Conservation (phyloP, 2,329 filamentous ascomycete genomes). For the Pseudogymnoascus destructans region DNA sequence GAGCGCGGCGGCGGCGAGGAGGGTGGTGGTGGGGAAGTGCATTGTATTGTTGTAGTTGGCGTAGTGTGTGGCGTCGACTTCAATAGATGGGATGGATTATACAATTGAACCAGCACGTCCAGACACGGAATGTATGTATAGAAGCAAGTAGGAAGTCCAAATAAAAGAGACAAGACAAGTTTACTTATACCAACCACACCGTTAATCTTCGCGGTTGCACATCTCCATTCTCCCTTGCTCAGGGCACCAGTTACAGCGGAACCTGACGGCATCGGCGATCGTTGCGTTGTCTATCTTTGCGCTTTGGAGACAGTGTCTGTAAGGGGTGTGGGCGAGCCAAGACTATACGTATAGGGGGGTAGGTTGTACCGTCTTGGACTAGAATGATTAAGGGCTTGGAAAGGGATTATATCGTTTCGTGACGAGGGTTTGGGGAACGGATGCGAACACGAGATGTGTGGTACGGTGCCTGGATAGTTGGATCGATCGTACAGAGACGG, state of each 20-base stretch:
- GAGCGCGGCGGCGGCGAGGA: neutral
- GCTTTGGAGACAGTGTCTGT: neutral
- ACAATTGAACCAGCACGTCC: no score
- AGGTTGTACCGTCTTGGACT: neutral
- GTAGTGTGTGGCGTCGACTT: no score
- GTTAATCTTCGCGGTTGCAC: neutral
- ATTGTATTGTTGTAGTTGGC: neutral
- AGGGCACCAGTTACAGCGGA: neutral
- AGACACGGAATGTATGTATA: neutral
- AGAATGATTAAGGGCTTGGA: neutral
- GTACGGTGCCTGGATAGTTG: neutral
- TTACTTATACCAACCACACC: neutral
- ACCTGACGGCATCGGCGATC: neutral
- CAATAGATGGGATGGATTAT: no score
- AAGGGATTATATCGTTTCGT: neutral
- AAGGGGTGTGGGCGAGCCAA: neutral
- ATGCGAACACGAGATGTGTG: neutral
- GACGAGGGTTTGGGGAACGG: neutral
- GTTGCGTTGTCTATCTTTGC: neutral
- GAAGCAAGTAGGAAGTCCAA: no score
- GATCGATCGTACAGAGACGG: neutral
- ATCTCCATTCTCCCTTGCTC: neutral
- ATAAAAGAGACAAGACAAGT: neutral
- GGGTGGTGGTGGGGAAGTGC: neutral
- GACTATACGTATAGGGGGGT: neutral